phyloP scores from a whole-genome alignment of 73 alveolate species.

The Symbiodinium natans region DNA sequence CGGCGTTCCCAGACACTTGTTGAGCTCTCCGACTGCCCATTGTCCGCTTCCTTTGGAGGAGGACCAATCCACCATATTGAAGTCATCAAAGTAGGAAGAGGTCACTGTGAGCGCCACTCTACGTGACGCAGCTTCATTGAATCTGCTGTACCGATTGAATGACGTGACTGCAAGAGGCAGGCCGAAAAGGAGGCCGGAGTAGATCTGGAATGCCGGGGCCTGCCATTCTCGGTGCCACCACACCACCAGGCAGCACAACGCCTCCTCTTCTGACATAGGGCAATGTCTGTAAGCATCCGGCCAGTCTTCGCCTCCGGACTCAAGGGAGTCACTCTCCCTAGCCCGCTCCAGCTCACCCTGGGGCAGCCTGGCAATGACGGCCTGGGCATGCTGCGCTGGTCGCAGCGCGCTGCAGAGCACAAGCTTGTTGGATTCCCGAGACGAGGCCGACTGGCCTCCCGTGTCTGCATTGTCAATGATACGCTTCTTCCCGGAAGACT shows the following conservation, averaged over 20 bases:
- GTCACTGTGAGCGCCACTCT: background rate
- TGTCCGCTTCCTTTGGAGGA: background rate
- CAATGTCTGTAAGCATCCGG: background rate
- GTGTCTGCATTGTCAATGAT: background rate
- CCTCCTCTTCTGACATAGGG: background rate
- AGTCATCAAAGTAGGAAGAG: background rate
- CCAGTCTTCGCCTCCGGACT: constrained; percentile 6
- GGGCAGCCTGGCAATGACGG: background rate
- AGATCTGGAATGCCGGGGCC: background rate
- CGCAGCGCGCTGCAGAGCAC: background rate
- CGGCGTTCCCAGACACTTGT: background rate
- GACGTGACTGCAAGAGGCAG: background rate
- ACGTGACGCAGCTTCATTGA: background rate
- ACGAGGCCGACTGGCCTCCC: background rate
- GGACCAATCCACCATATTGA: background rate
- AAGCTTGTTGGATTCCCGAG: background rate
- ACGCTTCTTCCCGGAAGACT: background rate
- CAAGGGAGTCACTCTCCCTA: background rate
- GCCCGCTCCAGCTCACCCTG: background rate
- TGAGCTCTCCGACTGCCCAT: background rate
- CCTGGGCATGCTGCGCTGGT: background rate
- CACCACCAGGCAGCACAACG: background rate
- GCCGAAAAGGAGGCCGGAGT: background rate
- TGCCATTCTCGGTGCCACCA: background rate
- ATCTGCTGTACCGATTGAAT: background rate